Evolutionary conservation across 768 basidiomycete genomes (phyloP).

Genomic region (Suillus clintonianus): DNA sequence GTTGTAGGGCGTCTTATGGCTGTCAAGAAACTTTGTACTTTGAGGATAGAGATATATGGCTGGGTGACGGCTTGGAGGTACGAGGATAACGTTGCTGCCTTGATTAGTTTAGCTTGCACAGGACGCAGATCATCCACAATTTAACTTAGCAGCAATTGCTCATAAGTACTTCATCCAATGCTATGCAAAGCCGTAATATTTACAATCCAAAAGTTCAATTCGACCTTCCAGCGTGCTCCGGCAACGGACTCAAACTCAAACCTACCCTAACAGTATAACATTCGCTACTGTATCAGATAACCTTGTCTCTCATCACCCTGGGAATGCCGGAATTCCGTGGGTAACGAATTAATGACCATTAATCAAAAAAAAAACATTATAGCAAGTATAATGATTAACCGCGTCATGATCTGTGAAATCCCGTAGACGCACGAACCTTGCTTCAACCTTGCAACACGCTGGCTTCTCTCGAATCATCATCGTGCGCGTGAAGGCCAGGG

Average conservation of each 20-base stretch:
- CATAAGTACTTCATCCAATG: neutral
- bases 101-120: conserved; percentile 9
- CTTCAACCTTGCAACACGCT: too few species aligned
- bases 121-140: conserved; percentile 12
- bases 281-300: conserved; percentile 2
- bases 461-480: too few species aligned
- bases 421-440: too few species aligned
- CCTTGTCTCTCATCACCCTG: conserved; percentile 8
- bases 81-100: conserved; percentile 9
- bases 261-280: neutral
- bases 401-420: neutral
- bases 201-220: neutral
- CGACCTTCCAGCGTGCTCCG: neutral
- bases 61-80: conserved; percentile 4
- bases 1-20: neutral
- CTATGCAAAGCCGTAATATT: neutral
- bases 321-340: conserved; percentile 5
- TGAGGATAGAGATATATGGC: too few species aligned
- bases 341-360: neutral
- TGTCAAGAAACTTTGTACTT: too few species aligned
- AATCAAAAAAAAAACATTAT: neutral
- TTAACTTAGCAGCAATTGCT: neutral
- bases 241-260: neutral
- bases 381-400: neutral
- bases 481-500: too few species aligned